Percentiles rank a stretch among this genome's conserved stretches.
These are phyloP conservation scores for Selaginella tamariscina DNA, from an alignment of 75 land plant genomes.

Conservation along the genomic window DNA sequence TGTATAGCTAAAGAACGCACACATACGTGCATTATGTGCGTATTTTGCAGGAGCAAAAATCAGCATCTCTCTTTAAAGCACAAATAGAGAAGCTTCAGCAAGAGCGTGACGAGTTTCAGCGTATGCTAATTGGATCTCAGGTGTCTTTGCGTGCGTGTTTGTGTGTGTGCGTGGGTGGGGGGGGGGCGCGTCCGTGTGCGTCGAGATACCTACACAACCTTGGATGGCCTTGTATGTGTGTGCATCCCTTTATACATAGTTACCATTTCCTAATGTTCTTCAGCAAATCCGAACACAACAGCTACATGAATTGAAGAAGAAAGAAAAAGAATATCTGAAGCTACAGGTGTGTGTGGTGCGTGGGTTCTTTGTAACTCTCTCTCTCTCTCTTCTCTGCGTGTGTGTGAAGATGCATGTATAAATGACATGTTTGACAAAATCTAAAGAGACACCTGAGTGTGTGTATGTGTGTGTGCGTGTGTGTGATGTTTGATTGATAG, in stretches of 20 bases:
- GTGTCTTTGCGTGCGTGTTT: constrained; percentile 18
- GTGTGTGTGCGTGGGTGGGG: too few relatives aligned
- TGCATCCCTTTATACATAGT: background rate
- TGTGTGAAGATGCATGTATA: too few relatives aligned
- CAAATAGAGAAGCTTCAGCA: constrained; percentile 94
- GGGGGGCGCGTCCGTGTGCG: too few relatives aligned
- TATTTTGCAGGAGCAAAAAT: constrained; percentile 69
- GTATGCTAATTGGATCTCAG: constrained; percentile 94
- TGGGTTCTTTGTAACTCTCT: background rate
- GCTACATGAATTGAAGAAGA: constrained; percentile 96
- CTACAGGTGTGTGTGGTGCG: constrained; percentile 60
- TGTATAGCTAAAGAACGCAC: too few relatives aligned
- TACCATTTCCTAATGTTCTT: constrained; percentile 10
- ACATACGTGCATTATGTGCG: too few relatives aligned
- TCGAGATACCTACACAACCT: too few relatives aligned
- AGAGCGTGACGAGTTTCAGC: constrained; percentile 91
- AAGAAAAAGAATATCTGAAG: constrained; percentile 90
- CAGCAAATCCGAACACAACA: constrained; percentile 94
- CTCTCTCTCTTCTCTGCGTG: background rate
- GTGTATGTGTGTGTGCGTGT: too few relatives aligned
- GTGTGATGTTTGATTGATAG: constrained; percentile 30
- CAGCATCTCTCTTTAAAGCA: constrained; percentile 66
- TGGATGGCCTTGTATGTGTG: too few relatives aligned
- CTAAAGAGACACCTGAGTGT: too few relatives aligned
- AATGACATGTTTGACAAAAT: too few relatives aligned